Conservation (phyloP, 495 filamentous ascomycete species). For the Thermothielavioides terrestris region DNA sequence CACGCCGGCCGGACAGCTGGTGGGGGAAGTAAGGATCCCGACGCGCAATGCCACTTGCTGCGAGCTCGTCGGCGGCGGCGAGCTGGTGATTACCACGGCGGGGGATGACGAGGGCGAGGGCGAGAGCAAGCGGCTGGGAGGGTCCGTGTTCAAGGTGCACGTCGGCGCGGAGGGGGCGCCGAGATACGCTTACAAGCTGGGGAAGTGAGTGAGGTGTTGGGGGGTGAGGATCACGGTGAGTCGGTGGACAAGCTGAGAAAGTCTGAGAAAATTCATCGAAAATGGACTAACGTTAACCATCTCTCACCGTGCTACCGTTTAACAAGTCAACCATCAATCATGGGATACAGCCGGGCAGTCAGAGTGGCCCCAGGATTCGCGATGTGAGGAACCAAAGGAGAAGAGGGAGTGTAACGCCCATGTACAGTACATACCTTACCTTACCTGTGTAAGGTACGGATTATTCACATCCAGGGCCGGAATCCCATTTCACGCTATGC, state of each 20-base stretch:
- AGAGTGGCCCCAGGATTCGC: too few species aligned
- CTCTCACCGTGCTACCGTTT: too few species aligned
- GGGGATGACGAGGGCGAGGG: conserved; percentile 49
- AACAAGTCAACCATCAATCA: too few species aligned
- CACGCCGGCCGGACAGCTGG: conserved; percentile 51
- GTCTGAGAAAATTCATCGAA: too few species aligned
- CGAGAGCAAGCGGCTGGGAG: conserved; percentile 53
- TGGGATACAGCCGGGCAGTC: too few species aligned
- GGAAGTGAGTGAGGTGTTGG: not conserved
- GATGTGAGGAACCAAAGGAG: too few species aligned
- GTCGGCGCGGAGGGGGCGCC: conserved; percentile 54
- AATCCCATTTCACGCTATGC: too few species aligned
- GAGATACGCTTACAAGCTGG: conserved; percentile 50
- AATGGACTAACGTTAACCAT: too few species aligned
- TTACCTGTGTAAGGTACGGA: too few species aligned
- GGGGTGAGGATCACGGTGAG: not conserved
- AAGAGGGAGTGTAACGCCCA: too few species aligned
- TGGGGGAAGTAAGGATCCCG: conserved; percentile 58
- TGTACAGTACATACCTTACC: too few species aligned
- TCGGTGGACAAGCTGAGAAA: not conserved
- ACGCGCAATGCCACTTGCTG: conserved; percentile 65
- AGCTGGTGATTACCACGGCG: conserved; percentile 69
- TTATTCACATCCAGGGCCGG: too few species aligned
- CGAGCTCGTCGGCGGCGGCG: conserved; percentile 61
- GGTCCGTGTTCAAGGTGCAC: conserved; percentile 58